These are phyloP conservation scores for Artemisia annua DNA, from an alignment of 129 eudicot species.

Conservation along the genomic window DNA sequence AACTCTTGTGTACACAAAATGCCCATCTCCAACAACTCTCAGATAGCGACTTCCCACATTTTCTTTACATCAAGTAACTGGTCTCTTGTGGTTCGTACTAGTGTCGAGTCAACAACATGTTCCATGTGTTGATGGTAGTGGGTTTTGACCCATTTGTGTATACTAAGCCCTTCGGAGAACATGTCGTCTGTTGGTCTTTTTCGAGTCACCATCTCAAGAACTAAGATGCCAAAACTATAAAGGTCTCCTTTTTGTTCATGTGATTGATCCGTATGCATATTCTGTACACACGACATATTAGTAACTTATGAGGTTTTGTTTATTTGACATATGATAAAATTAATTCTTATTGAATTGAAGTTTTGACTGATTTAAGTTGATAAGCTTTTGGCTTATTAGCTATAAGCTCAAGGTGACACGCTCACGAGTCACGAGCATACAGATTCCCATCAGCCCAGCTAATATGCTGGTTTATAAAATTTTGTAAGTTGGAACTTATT, in stretches of 20 bases:
- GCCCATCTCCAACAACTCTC: conserved; percentile 54
- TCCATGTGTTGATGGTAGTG: conserved; percentile 44
- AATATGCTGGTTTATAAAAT: too few relatives aligned
- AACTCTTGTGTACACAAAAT: conserved; percentile 52
- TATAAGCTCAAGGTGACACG: too few relatives aligned
- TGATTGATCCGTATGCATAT: conserved; percentile 54
- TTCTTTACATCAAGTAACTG: conserved; percentile 43
- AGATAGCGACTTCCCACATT: conserved; percentile 51
- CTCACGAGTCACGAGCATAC: too few relatives aligned
- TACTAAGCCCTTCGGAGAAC: conserved; percentile 49
- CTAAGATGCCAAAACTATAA: conserved; percentile 58
- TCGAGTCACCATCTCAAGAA: conserved; percentile 62
- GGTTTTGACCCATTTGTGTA: conserved; percentile 48
- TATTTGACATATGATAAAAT: too few relatives aligned
- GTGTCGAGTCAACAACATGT: conserved; percentile 39
- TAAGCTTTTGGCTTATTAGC: too few relatives aligned
- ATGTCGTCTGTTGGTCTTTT: conserved; percentile 59
- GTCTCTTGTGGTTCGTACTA: conserved; percentile 42
- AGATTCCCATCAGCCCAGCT: too few relatives aligned
- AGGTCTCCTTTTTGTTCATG: conserved; percentile 59
- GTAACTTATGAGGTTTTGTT: background rate
- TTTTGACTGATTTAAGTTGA: too few relatives aligned
- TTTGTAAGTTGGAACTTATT: too few relatives aligned
- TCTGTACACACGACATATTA: conserved; percentile 30
- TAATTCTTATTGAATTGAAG: too few relatives aligned